Conservation (phyloP, 495 filamentous ascomycete species). For the Daldinia grandis region DNA sequence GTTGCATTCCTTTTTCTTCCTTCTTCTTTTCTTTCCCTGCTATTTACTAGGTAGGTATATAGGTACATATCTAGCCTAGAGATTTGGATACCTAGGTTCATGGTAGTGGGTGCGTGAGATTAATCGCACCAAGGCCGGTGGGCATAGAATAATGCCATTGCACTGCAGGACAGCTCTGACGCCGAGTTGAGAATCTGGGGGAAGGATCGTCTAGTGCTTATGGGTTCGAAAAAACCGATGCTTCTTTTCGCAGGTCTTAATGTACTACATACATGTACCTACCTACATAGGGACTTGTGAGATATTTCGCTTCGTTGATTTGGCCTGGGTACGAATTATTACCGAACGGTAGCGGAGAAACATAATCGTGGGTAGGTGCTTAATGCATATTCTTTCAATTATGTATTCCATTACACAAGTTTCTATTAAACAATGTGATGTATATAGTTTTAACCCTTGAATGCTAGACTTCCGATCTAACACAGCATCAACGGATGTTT, state of each 20-base stretch:
- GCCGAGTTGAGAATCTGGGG: background rate
- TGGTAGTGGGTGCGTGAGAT: background rate
- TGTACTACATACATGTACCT: too few relatives aligned
- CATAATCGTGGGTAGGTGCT: too few relatives aligned
- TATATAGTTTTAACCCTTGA: background rate
- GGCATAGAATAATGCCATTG: background rate
- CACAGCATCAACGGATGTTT: conserved; percentile 3
- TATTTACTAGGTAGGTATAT: too few relatives aligned
- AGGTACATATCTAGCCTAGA: too few relatives aligned
- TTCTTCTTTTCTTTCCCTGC: too few relatives aligned
- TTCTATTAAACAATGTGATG: too few relatives aligned
- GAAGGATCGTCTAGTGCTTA: background rate
- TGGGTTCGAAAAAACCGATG: background rate
- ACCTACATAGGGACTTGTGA: too few relatives aligned
- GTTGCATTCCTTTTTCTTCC: background rate
- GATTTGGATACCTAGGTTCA: too few relatives aligned
- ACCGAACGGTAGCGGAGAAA: too few relatives aligned
- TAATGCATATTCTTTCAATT: too few relatives aligned
- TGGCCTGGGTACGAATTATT: too few relatives aligned
- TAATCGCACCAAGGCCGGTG: background rate
- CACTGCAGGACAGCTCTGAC: background rate
- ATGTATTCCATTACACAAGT: too few relatives aligned
- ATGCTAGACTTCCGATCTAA: background rate
- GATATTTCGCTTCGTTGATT: background rate
- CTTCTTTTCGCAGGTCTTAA: background rate